Conservation (phyloP, 805 yeast genomes). For the Suhomyces faveliae region DNA sequence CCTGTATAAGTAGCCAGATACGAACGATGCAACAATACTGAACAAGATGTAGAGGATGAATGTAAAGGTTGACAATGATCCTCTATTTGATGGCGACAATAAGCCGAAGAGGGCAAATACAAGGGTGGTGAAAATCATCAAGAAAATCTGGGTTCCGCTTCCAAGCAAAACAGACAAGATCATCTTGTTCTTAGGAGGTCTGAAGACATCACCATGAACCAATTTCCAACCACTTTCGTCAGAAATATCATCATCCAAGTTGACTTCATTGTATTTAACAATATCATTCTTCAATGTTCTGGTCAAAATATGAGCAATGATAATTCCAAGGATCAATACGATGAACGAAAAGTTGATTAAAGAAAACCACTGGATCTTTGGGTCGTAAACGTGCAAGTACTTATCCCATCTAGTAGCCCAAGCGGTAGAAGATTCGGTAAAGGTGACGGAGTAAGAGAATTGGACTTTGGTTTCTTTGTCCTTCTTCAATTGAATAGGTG, state of each 20-base stretch:
- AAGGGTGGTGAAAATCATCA: slow-evolving; percentile 72
- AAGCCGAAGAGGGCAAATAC: slow-evolving; percentile 85
- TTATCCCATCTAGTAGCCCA: slow-evolving; percentile 99
- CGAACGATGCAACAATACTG: slow-evolving; percentile 81
- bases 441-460: slow-evolving; percentile 82
- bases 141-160: slow-evolving; percentile 79
- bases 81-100: slow-evolving; percentile 91
- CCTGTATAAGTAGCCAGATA: slow-evolving; percentile 83
- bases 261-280: slow-evolving; percentile 82
- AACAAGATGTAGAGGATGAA: slow-evolving; percentile 77
- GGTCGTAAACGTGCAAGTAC: slow-evolving; percentile 86
- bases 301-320: slow-evolving; percentile 75
- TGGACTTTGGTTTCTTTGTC: slow-evolving; percentile 56
- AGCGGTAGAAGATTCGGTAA: slow-evolving; percentile 64
- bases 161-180: slow-evolving; percentile 80
- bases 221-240: slow-evolving; percentile 98
- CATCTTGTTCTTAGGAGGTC: slow-evolving; percentile 73
- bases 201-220: slow-evolving; percentile 91
- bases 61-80: slow-evolving; percentile 87
- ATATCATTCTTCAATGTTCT: slow-evolving; percentile 84
- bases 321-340: slow-evolving; percentile 70
- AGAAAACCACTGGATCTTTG: slow-evolving; percentile 95
- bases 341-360: slow-evolving; percentile 81
- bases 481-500: slow-evolving; percentile 49
- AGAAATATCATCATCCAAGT: slow-evolving; percentile 79